Evolutionary conservation across 768 basidiomycete genomes (phyloP).

Genomic region (Boletus subcaerulescens): DNA sequence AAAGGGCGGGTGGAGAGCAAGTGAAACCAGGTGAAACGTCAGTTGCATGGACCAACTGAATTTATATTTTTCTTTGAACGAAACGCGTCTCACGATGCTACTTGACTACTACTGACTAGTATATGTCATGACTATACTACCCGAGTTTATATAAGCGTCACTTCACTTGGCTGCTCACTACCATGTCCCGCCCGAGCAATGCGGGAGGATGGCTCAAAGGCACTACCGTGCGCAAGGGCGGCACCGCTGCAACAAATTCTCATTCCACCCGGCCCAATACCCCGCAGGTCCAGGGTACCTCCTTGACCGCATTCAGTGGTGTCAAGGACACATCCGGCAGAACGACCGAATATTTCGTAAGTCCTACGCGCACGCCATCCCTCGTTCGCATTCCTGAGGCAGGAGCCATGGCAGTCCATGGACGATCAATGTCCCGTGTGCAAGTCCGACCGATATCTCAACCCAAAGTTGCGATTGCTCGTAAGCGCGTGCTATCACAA

Average conservation of each 20-base stretch:
- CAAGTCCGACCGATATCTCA: conserved; percentile 93
- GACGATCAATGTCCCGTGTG: conserved; percentile 97
- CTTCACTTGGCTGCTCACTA: neutral
- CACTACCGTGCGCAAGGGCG: conserved; percentile 71
- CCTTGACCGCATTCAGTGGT: conserved; percentile 72
- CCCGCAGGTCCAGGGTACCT: conserved; percentile 68
- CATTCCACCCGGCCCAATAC: conserved; percentile 59
- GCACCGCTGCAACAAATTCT: conserved; percentile 38
- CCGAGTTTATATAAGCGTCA: conserved; percentile 13
- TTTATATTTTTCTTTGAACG: neutral
- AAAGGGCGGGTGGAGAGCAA: neutral
- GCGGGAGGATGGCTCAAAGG: conserved; percentile 61
- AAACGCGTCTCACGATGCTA: conserved; percentile 11
- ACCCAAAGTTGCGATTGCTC: conserved; percentile 88
- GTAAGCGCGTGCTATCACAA: conserved; percentile 98
- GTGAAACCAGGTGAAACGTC: conserved; percentile 1
- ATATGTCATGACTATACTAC: neutral
- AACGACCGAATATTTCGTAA: conserved; percentile 76
- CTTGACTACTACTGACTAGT: neutral
- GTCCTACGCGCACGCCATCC: conserved; percentile 23
- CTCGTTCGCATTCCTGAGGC: conserved; percentile 8
- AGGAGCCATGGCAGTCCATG: conserved; percentile 53
- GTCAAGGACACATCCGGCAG: conserved; percentile 85
- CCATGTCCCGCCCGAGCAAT: conserved; percentile 33
- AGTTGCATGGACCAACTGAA: neutral